Conservation (phyloP, 768 basidiomycete genomes). For the Suillus bovinus region DNA sequence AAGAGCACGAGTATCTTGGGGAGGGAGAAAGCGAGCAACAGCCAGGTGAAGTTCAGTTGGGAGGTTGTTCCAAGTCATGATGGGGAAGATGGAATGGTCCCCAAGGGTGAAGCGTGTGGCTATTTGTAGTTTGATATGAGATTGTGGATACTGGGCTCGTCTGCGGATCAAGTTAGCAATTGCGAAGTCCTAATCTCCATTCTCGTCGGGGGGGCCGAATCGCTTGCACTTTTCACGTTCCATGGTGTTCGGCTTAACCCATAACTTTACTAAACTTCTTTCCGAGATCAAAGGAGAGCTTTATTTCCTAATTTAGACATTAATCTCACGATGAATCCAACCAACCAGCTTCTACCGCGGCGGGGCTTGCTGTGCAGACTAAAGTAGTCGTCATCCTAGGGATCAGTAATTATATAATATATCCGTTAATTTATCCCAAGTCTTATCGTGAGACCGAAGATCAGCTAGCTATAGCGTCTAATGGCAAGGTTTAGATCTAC, state of each 20-base stretch:
- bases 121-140: constrained; percentile 3
- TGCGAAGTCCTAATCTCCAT: constrained; percentile 17
- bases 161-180: constrained; percentile 5
- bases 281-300: constrained; percentile 26
- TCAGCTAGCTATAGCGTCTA: too few species aligned
- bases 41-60: constrained; percentile 68
- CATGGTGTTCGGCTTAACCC: constrained; percentile 18
- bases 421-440: not conserved
- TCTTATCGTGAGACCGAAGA: not conserved
- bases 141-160: constrained; percentile 5
- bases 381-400: not conserved
- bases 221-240: constrained; percentile 10
- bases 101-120: too few species aligned
- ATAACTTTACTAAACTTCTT: constrained; percentile 8
- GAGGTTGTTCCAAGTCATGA: constrained; percentile 51
- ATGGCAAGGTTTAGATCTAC: too few species aligned
- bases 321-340: constrained; percentile 7
- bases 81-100: not conserved
- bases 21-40: constrained; percentile 50
- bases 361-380: not conserved
- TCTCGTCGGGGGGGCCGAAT: constrained; percentile 17
- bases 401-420: not conserved
- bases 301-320: not conserved
- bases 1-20: constrained; percentile 45
- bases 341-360: constrained; percentile 3